A percentile compares a stretch with the other conserved stretches of the same genome.
phyloP scores from a whole-genome alignment of 805 yeast genomes.

The Barnettozyma wickerhamii region DNA sequence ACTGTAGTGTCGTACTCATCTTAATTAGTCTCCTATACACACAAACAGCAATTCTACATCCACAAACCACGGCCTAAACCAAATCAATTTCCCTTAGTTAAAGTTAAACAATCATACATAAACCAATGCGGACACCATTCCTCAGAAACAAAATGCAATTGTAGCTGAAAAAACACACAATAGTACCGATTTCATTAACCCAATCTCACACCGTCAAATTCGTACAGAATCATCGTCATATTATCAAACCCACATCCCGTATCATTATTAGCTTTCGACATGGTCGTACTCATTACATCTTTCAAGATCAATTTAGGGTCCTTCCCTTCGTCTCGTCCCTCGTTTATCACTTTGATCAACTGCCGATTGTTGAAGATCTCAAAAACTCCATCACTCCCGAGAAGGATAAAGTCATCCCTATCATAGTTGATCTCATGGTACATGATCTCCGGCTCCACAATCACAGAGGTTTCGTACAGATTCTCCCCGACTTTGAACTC shows the following conservation, averaged over 20 bases:
- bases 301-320: constrained; percentile 56
- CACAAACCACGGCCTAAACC: too few relatives aligned
- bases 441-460: constrained; percentile 73
- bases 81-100: too few relatives aligned
- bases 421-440: constrained; percentile 40
- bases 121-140: too few relatives aligned
- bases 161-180: too few relatives aligned
- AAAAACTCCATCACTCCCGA: constrained; percentile 87
- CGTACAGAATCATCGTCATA: constrained; percentile 40
- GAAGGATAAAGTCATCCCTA: constrained; percentile 60
- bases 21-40: too few relatives aligned
- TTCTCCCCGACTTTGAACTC: constrained; percentile 36
- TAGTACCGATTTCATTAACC: too few relatives aligned
- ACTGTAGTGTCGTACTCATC: too few relatives aligned
- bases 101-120: too few relatives aligned
- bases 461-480: constrained; percentile 59
- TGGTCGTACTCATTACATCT: constrained; percentile 57
- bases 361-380: constrained; percentile 60
- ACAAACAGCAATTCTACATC: too few relatives aligned
- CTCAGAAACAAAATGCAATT: too few relatives aligned
- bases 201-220: too few relatives aligned
- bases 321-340: constrained; percentile 53
- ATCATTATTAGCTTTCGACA: constrained; percentile 58
- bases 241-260: constrained; percentile 83
- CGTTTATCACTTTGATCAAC: constrained; percentile 49